Percentiles rank a stretch among this genome's conserved stretches.
These are phyloP conservation scores for Panaeolus papilionaceus DNA, from an alignment of 768 basidiomycete species.

Conservation along the genomic window DNA sequence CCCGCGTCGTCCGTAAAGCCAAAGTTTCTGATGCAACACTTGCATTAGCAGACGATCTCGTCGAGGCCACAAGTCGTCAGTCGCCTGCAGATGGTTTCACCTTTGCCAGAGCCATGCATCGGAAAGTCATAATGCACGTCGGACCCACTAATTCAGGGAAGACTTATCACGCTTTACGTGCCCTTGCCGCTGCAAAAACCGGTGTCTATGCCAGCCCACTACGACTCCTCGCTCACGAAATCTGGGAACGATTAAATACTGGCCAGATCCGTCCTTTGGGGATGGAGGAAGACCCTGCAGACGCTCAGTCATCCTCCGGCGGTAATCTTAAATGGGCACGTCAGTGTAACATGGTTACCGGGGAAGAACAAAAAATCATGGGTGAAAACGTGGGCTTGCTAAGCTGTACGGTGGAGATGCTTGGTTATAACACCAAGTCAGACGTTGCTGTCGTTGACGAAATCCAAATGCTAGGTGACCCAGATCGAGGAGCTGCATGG, in stretches of 20 bases:
- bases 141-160: slow-evolving; percentile 99
- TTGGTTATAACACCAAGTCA: slow-evolving; percentile 43
- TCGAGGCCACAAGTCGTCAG: slow-evolving; percentile 45
- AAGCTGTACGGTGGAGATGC: slow-evolving; percentile 97
- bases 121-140: slow-evolving; percentile 93
- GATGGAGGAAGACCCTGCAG: slow-evolving; percentile 33
- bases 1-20: slow-evolving; percentile 17
- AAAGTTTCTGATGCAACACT: slow-evolving; percentile 40
- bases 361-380: slow-evolving; percentile 86
- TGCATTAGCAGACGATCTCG: slow-evolving; percentile 41
- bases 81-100: slow-evolving; percentile 55
- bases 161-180: slow-evolving; percentile 91
- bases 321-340: slow-evolving; percentile 60
- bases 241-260: slow-evolving; percentile 89
- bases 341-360: slow-evolving; percentile 87
- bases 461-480: slow-evolving; percentile 93
- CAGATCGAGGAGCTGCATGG: slow-evolving; percentile 83
- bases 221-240: slow-evolving; percentile 92
- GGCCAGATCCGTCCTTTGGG: slow-evolving; percentile 87
- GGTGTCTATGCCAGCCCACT: slow-evolving; percentile 94
- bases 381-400: slow-evolving; percentile 57
- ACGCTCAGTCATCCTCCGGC: slow-evolving; percentile 31
- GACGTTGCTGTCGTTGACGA: slow-evolving; percentile 96
- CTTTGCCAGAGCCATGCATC: slow-evolving; percentile 60
- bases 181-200: slow-evolving; percentile 72